Percentiles rank a stretch among this genome's conserved stretches.
phyloP scores from a whole-genome alignment of 352 stramenopile species.

The Discostella stelligera region DNA sequence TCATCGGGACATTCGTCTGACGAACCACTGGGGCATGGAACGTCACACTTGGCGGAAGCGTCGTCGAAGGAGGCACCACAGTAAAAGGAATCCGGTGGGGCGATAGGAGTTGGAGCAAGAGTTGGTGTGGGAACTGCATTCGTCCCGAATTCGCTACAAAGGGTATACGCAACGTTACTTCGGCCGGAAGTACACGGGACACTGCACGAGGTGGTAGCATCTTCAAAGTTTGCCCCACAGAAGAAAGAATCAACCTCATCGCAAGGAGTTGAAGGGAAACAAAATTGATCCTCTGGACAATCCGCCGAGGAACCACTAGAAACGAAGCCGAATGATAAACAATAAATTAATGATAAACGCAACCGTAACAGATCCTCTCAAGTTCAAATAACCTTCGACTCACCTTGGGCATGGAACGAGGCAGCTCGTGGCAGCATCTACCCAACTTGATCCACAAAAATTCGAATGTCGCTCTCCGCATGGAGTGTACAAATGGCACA shows the following conservation, averaged over 20 bases:
- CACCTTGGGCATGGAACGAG: slow-evolving; percentile 44
- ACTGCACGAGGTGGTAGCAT: slow-evolving; percentile 37
- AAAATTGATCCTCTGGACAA: slow-evolving; percentile 43
- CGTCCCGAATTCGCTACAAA: slow-evolving; percentile 50
- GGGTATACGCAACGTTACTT: slow-evolving; percentile 49
- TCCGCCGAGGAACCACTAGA: slow-evolving; percentile 39
- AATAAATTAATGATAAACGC: background rate
- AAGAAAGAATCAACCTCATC: slow-evolving; percentile 56
- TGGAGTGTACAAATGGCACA: slow-evolving; percentile 53
- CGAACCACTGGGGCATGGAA: slow-evolving; percentile 36
- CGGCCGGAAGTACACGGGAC: slow-evolving; percentile 46
- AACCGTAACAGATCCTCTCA: background rate
- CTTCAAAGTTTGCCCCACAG: slow-evolving; percentile 51
- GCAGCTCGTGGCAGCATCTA: slow-evolving; percentile 58
- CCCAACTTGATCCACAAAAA: slow-evolving; percentile 58
- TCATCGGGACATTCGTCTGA: slow-evolving; percentile 35
- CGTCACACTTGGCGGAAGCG: slow-evolving; percentile 32
- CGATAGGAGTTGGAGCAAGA: slow-evolving; percentile 36
- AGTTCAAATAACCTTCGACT: background rate
- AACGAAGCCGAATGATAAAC: background rate
- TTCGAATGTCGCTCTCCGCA: slow-evolving; percentile 47
- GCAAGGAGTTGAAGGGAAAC: slow-evolving; percentile 58
- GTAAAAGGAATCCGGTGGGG: slow-evolving; percentile 49
- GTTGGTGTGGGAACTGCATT: slow-evolving; percentile 49
- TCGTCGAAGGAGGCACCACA: slow-evolving; percentile 53